Evolutionary conservation across 352 stramenopile genomes (phyloP).

Genomic region (Phytophthora sansomeana): DNA sequence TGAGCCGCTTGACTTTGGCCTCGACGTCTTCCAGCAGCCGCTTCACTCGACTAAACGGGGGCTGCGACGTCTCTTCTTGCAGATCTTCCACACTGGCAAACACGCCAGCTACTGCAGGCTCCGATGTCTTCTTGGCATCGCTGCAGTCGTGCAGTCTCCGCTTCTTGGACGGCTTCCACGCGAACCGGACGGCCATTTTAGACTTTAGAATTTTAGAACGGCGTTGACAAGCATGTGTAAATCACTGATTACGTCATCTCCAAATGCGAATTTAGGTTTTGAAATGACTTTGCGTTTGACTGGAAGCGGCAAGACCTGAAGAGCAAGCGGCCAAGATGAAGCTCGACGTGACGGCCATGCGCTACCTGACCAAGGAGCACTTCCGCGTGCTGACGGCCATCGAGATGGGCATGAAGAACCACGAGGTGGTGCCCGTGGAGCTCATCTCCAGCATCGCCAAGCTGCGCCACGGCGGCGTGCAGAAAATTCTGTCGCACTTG

Average conservation of each 20-base stretch:
- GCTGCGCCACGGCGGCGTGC: slow-evolving; percentile 96
- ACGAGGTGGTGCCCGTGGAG: slow-evolving; percentile 97
- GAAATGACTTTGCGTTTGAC: slow-evolving; percentile 23
- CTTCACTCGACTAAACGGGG: slow-evolving; percentile 1
- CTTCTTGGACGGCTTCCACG: slow-evolving; percentile 42
- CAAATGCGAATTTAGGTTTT: background rate
- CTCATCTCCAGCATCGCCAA: slow-evolving; percentile 97
- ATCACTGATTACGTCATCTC: background rate
- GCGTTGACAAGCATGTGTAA: background rate
- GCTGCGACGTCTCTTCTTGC: slow-evolving; percentile 3
- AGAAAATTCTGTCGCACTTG: slow-evolving; percentile 97
- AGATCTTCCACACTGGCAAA: slow-evolving; percentile 21
- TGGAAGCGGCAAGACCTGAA: slow-evolving; percentile 27
- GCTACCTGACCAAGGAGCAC: slow-evolving; percentile 95
- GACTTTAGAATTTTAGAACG: too few species aligned
- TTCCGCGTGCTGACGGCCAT: slow-evolving; percentile 99
- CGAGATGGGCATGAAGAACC: slow-evolving; percentile 99
- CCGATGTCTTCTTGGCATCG: background rate
- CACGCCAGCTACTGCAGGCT: background rate
- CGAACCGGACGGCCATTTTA: slow-evolving; percentile 39
- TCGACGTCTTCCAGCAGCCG: slow-evolving; percentile 62
- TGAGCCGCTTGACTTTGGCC: slow-evolving; percentile 66
- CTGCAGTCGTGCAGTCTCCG: slow-evolving; percentile 27
- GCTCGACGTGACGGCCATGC: slow-evolving; percentile 94
- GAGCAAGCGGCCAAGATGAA: slow-evolving; percentile 69